These are phyloP conservation scores for Hypoxylon sp. DNA, from an alignment of 2,329 filamentous ascomycete species.

Conservation along the genomic window DNA sequence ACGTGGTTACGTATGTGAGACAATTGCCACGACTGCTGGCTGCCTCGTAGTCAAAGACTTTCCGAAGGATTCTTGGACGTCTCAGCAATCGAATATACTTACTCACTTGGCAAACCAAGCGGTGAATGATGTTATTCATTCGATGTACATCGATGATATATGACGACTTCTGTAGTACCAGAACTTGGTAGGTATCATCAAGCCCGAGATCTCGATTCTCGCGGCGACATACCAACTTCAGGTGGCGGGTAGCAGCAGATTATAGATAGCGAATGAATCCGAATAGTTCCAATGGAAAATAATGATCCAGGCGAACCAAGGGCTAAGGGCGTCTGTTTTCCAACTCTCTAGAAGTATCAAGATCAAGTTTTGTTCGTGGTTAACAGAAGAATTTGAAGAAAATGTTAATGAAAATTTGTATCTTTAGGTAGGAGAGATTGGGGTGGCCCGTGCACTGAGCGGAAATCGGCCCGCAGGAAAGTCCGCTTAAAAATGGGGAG, in stretches of 20 bases:
- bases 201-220: neutral
- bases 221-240: neutral
- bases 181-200: neutral
- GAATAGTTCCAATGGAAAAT: no score
- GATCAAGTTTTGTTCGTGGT: neutral
- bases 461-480: constrained; percentile 11
- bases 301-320: no score
- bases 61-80: neutral
- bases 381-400: neutral
- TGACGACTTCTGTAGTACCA: neutral
- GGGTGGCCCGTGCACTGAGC: constrained; percentile 13
- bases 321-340: no score
- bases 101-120: neutral
- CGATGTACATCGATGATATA: neutral
- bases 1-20: neutral
- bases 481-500: constrained; percentile 12
- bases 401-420: constrained; percentile 6
- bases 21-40: neutral
- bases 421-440: neutral
- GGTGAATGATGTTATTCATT: neutral
- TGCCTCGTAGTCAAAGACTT: neutral
- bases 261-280: neutral
- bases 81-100: neutral
- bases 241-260: neutral
- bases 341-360: no score